phyloP scores from a whole-genome alignment of 2,329 filamentous ascomycete genomes.

The Cladophialophora psammophila region DNA sequence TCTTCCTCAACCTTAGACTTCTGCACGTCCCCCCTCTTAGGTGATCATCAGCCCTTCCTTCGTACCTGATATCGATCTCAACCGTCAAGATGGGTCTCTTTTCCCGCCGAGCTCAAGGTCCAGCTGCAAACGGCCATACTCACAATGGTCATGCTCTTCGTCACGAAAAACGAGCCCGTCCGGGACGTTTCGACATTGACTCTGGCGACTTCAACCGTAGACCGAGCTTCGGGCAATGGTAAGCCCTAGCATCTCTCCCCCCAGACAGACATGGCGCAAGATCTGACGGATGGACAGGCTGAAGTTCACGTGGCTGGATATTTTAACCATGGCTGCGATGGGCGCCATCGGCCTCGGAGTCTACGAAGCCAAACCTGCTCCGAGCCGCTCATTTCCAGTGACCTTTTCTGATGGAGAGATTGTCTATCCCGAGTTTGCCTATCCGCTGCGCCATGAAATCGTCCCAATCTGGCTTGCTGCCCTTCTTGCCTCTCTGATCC shows the following conservation, averaged over 20 bases:
- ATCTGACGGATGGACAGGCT: slow-evolving; percentile 28
- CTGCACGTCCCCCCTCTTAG: background rate
- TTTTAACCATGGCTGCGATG: slow-evolving; percentile 71
- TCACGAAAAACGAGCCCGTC: slow-evolving; percentile 8
- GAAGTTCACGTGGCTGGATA: slow-evolving; percentile 69
- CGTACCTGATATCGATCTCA: slow-evolving; percentile 8
- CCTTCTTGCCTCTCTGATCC: slow-evolving; percentile 69
- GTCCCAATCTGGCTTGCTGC: slow-evolving; percentile 75
- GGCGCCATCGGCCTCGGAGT: slow-evolving; percentile 73
- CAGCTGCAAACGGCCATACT: slow-evolving; percentile 20
- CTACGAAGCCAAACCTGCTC: slow-evolving; percentile 64
- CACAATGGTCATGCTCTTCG: slow-evolving; percentile 18
- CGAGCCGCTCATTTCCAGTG: slow-evolving; percentile 73
- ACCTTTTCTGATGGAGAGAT: slow-evolving; percentile 71
- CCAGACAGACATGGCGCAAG: background rate
- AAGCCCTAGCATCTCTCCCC: slow-evolving; percentile 42
- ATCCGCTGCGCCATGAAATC: slow-evolving; percentile 73
- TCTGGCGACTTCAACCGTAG: slow-evolving; percentile 56
- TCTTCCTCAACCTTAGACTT: background rate
- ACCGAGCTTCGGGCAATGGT: slow-evolving; percentile 72
- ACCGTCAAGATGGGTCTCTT: slow-evolving; percentile 33
- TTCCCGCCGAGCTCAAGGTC: slow-evolving; percentile 20
- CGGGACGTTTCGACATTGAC: slow-evolving; percentile 35
- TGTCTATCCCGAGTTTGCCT: slow-evolving; percentile 74
- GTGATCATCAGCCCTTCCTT: background rate